Base-by-base conservation (phyloP, 83 land plant genomes). In the Isoetes engelmannii region DNA sequence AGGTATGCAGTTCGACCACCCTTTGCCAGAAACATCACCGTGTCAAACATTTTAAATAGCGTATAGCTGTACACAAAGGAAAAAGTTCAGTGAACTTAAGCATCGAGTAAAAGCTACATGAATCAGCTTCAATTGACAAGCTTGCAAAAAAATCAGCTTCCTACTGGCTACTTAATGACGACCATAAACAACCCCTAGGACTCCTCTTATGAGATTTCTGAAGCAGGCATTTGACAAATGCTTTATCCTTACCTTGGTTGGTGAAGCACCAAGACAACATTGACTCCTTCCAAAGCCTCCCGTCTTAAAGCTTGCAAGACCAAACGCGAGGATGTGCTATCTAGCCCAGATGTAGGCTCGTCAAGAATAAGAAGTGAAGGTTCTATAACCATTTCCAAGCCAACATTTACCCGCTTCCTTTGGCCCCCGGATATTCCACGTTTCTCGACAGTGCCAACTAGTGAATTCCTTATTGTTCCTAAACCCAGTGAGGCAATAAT, bases 201-300 rank as follows among this genome's bases (percentile, higher is more conserved):
- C 37, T 28, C 37, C 37, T 28, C 37, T 28, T 28, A 28, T 28
- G 37, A 28, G 37, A 28, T 28, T 28, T 28, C 37, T 28, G 37
- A 28, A 28, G 2, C 37, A 28, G 37, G 37, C 37, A 28, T 28
- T 28, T 28, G 37, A 0, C 37, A 0, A 28, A 28, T 28, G 37
- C 37, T 0, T 28, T 28, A 0, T 28, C 0, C 37, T 28, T 71
- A 94, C 99, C 97, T 95, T 20, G 99, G 99, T 70, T 95, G 99
- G 71, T 95, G 99, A 77, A 95, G 83, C 20, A 95, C 99, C 84
- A 88, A 80, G 63, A 81, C 81, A 48, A 95, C 83, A 62, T 88
- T 95, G n/a, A 91, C 99, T 13, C 99, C 97, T 77, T 80, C 90
- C 55, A 82, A 79, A 57, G 97, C 91, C 74, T 95, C 97, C 53